Evolutionary conservation across 2,329 filamentous ascomycete genomes (phyloP).

Genomic region (Magnaporthiopsis rhizophila): DNA sequence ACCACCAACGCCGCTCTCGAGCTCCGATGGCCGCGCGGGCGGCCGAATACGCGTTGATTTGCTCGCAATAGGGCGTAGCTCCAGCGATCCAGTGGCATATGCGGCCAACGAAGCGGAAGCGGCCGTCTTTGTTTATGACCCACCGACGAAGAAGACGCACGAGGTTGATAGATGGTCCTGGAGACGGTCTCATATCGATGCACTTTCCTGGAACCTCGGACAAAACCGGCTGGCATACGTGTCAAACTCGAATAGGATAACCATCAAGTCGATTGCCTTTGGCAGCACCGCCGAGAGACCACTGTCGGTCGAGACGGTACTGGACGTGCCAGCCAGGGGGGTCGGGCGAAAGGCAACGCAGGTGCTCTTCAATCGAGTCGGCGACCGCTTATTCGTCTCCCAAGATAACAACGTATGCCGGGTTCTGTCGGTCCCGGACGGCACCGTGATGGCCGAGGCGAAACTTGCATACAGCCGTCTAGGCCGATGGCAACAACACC

Average conservation of each 20-base stretch:
- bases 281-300: not conserved
- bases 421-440: not conserved
- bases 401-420: not conserved
- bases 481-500: not conserved
- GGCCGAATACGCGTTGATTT: fast-evolving
- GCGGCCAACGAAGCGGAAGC: not conserved
- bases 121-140: not conserved
- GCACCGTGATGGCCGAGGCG: not conserved
- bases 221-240: not conserved
- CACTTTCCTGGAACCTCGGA: too few species aligned
- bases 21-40: not conserved
- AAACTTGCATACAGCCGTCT: not conserved
- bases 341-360: too few species aligned
- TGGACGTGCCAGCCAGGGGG: too few species aligned
- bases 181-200: not conserved
- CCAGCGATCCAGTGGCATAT: not conserved
- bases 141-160: not conserved
- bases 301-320: not conserved
- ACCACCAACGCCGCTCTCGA: not conserved
- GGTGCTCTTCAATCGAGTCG: not conserved
- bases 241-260: too few species aligned
- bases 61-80: not conserved
- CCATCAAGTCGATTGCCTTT: too few species aligned
- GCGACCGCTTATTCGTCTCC: not conserved
- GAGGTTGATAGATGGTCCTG: not conserved